Conservation (phyloP, 1,284 basidiomycete genomes). For the Cerrena zonata region DNA sequence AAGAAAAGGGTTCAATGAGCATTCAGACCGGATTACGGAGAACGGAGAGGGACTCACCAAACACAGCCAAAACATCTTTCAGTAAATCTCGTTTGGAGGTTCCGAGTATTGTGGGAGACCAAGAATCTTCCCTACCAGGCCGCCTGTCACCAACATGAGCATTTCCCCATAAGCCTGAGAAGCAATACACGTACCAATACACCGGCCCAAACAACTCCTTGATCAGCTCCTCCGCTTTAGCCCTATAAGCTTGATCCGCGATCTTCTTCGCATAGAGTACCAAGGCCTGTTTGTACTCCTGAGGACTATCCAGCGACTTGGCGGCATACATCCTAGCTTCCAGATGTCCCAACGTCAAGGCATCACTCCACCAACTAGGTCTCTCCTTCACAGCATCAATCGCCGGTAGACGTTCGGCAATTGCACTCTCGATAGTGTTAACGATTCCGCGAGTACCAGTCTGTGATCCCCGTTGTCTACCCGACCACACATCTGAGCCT, state of each 20-base stretch:
- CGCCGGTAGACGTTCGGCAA: slow-evolving; percentile 40
- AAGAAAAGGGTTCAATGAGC: background rate
- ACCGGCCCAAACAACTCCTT: slow-evolving; percentile 83
- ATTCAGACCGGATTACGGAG: background rate
- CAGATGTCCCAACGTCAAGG: slow-evolving; percentile 77
- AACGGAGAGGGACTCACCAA: slow-evolving; percentile 64
- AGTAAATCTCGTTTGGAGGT: slow-evolving; percentile 73
- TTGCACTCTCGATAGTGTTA: slow-evolving; percentile 49
- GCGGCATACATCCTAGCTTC: slow-evolving; percentile 76
- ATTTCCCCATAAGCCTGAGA: slow-evolving; percentile 1
- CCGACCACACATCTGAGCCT: slow-evolving; percentile 77
- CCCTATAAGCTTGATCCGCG: slow-evolving; percentile 79
- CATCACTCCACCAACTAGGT: slow-evolving; percentile 73
- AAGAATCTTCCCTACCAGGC: slow-evolving; percentile 53
- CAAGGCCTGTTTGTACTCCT: slow-evolving; percentile 75
- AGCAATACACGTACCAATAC: slow-evolving; percentile 57
- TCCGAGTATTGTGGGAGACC: slow-evolving; percentile 64
- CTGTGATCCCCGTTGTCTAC: slow-evolving; percentile 44
- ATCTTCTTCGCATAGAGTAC: slow-evolving; percentile 75
- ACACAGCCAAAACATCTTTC: slow-evolving; percentile 70
- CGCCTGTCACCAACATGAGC: slow-evolving; percentile 42
- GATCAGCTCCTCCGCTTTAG: slow-evolving; percentile 82
- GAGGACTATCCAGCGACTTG: slow-evolving; percentile 67
- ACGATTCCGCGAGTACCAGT: slow-evolving; percentile 45
- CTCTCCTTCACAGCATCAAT: slow-evolving; percentile 27